Conservation (phyloP, 2,329 filamentous ascomycete genomes). For the Beauveria varroae region DNA sequence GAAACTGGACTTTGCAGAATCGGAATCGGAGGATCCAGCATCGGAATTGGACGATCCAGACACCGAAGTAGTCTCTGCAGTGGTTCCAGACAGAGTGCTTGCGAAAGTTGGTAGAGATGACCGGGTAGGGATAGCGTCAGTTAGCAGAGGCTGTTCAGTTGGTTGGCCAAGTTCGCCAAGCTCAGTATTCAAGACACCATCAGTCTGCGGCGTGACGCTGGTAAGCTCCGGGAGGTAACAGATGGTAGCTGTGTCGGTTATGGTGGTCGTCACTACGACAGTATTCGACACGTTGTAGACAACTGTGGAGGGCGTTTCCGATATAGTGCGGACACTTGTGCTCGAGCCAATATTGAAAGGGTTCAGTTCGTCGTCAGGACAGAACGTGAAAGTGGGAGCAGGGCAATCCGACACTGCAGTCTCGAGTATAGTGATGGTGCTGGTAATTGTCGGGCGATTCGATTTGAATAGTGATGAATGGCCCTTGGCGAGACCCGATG, state of each 20-base stretch:
- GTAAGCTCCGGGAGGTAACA: not conserved
- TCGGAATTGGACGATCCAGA: not conserved
- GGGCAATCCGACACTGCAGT: not conserved
- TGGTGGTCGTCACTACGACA: not conserved
- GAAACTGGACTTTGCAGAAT: not conserved
- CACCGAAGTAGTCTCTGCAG: not conserved
- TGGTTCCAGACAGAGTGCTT: constrained; percentile 10
- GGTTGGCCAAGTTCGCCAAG: constrained; percentile 1
- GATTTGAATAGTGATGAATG: not conserved
- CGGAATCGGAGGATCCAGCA: not conserved
- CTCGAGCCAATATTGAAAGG: not conserved
- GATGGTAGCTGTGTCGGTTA: not conserved
- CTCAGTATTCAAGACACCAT: not conserved
- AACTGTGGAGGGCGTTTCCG: not conserved
- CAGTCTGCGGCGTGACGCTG: constrained; percentile 1
- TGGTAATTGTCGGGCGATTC: not conserved
- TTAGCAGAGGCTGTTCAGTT: constrained; percentile 14
- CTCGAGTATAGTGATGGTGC: not conserved
- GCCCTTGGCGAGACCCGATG: not conserved
- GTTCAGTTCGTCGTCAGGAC: not conserved
- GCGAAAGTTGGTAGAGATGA: constrained; percentile 20
- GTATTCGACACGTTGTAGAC: not conserved
- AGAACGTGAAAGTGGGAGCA: not conserved
- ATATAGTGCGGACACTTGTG: not conserved
- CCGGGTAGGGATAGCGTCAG: constrained; percentile 24